Evolutionary conservation across 257 asterid genomes (phyloP).

Genomic region (Salvia hispanica): DNA sequence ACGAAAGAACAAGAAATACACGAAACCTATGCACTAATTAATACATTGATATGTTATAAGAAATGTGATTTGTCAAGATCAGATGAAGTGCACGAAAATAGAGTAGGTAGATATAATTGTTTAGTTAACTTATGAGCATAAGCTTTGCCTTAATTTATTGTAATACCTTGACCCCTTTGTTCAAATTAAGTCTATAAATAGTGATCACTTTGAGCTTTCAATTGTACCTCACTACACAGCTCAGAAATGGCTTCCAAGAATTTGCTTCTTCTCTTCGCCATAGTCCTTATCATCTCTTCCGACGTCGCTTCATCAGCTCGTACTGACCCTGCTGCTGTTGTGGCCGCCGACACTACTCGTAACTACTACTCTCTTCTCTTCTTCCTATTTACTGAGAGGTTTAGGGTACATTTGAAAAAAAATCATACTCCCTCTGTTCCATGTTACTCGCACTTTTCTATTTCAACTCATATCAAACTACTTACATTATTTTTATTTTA

Average conservation of each 20-base stretch:
- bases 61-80: too few relatives aligned
- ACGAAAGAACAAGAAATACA: too few relatives aligned
- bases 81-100: conserved; percentile 27
- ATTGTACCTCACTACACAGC: conserved; percentile 8
- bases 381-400: too few relatives aligned
- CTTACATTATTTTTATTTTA: too few relatives aligned
- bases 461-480: too few relatives aligned
- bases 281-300: conserved; percentile 32
- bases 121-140: conserved; percentile 11
- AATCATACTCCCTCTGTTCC: too few relatives aligned
- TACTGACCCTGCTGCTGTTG: conserved; percentile 15
- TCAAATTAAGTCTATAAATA: conserved; percentile 34
- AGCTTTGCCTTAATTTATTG: conserved; percentile 3
- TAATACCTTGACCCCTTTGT: background rate
- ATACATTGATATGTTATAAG: too few relatives aligned
- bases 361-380: conserved; percentile 3
- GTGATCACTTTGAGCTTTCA: background rate
- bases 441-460: too few relatives aligned
- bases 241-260: conserved; percentile 35
- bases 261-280: conserved; percentile 30
- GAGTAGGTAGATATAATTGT: background rate
- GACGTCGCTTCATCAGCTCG: conserved; percentile 32
- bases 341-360: conserved; percentile 13
- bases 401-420: too few relatives aligned
- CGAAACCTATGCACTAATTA: too few relatives aligned